Evolutionary conservation across 805 yeast species (phyloP).

Genomic region (Cyberlindnera maritima): DNA sequence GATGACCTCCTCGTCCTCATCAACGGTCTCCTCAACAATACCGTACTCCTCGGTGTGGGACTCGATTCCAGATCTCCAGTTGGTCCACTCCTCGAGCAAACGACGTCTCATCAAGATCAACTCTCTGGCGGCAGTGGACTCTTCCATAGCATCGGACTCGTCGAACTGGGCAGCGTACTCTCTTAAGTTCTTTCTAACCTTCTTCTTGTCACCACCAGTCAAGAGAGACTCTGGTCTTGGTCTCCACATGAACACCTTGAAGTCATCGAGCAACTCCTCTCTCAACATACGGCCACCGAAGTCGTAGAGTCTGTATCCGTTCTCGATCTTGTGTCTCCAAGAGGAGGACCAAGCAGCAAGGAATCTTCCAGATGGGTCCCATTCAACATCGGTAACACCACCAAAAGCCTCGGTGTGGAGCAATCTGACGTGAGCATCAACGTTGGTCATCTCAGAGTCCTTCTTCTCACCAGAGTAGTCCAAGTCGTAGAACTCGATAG

Average conservation of each 20-base stretch:
- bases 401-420: slow-evolving; percentile 61
- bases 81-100: slow-evolving; percentile 79
- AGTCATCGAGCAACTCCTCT: slow-evolving; percentile 76
- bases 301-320: slow-evolving; percentile 87
- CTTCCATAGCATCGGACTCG: slow-evolving; percentile 94
- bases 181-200: slow-evolving; percentile 83
- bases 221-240: slow-evolving; percentile 88
- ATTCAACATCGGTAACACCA: slow-evolving; percentile 78
- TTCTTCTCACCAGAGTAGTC: slow-evolving; percentile 73
- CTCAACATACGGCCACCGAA: slow-evolving; percentile 73
- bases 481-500: slow-evolving; percentile 81
- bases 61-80: slow-evolving; percentile 62
- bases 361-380: slow-evolving; percentile 97
- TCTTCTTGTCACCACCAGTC: slow-evolving; percentile 77
- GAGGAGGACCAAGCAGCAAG: slow-evolving; percentile 84
- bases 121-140: slow-evolving; percentile 87
- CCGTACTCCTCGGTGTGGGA: slow-evolving; percentile 49
- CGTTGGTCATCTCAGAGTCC: slow-evolving; percentile 39
- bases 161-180: slow-evolving; percentile 92
- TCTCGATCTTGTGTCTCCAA: slow-evolving; percentile 81
- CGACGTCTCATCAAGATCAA: slow-evolving; percentile 80
- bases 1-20: slow-evolving; percentile 71
- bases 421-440: slow-evolving; percentile 30
- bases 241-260: slow-evolving; percentile 93
- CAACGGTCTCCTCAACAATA: slow-evolving; percentile 40